Evolutionary conservation across 2,329 filamentous ascomycete genomes (phyloP).

Genomic region (Fusarium luffae): DNA sequence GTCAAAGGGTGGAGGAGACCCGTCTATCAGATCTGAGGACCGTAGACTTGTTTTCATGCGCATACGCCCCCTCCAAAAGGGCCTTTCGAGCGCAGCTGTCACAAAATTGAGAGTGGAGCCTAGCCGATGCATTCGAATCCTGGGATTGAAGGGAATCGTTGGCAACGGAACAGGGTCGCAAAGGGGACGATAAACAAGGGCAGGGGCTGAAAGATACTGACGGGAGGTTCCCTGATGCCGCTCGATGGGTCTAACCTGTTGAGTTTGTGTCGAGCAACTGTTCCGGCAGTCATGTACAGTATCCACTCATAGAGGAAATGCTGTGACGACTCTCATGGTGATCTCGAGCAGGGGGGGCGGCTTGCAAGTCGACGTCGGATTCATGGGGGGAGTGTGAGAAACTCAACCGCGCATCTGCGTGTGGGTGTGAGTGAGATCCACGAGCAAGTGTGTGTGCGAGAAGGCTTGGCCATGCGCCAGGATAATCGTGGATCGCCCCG

Average conservation of each 20-base stretch:
- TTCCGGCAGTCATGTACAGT: constrained; percentile 40
- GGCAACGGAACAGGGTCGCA: constrained; percentile 36
- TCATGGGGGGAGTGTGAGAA: constrained; percentile 21
- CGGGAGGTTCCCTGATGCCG: constrained; percentile 41
- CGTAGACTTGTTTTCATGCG: constrained; percentile 38
- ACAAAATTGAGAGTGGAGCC: constrained; percentile 44
- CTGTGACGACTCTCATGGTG: constrained; percentile 39
- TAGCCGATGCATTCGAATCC: constrained; percentile 39
- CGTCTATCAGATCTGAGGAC: constrained; percentile 47
- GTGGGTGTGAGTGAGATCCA: constrained; percentile 43
- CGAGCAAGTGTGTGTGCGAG: constrained; percentile 36
- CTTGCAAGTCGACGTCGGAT: constrained; percentile 23
- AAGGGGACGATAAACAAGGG: constrained; percentile 34
- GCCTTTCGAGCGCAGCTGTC: constrained; percentile 44
- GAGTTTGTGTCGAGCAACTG: constrained; percentile 33
- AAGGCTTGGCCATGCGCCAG: constrained; percentile 42
- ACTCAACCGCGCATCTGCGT: constrained; percentile 8
- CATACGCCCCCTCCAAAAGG: constrained; percentile 39
- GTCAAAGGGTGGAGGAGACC: constrained; percentile 45
- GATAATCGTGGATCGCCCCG: constrained; percentile 45
- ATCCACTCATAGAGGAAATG: constrained; percentile 36
- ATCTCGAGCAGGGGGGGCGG: constrained; percentile 39
- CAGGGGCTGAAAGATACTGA: constrained; percentile 36
- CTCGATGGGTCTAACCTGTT: constrained; percentile 37
- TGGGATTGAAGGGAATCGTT: constrained; percentile 41